These are phyloP conservation scores for Phytopythium ostracodes DNA, from an alignment of 352 stramenopile species.

Conservation along the genomic window DNA sequence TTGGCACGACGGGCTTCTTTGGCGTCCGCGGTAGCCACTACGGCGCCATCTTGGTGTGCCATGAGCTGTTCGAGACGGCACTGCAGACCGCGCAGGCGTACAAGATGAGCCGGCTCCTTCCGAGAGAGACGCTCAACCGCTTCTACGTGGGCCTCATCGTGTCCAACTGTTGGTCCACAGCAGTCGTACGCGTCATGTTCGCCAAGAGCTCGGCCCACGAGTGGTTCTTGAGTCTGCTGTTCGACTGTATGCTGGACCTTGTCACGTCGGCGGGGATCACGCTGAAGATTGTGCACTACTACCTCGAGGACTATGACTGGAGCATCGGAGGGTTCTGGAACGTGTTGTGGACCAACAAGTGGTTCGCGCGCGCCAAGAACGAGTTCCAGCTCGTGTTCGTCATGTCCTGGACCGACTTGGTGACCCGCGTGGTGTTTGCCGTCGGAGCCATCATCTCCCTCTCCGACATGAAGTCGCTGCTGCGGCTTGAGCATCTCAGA, in stretches of 20 bases:
- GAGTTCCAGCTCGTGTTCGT: constrained; percentile 23
- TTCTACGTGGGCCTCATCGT: constrained; percentile 17
- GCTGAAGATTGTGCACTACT: background rate
- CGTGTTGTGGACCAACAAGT: constrained; percentile 1
- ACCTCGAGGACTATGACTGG: constrained; percentile 8
- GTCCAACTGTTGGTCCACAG: constrained; percentile 30
- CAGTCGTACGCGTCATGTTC: constrained; percentile 20
- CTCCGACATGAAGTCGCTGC: constrained; percentile 16
- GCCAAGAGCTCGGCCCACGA: constrained; percentile 11
- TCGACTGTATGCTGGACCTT: constrained; percentile 33
- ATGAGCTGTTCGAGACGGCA: constrained; percentile 25
- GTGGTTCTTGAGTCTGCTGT: constrained; percentile 27
- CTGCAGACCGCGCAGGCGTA: constrained; percentile 30
- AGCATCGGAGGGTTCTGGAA: constrained; percentile 3
- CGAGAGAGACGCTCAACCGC: constrained; percentile 10
- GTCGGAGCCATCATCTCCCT: constrained; percentile 15
- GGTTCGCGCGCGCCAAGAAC: constrained; percentile 7
- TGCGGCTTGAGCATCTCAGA: background rate
- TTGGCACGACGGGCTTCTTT: constrained; percentile 10
- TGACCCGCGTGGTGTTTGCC: constrained; percentile 13
- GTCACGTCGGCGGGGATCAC: constrained; percentile 28
- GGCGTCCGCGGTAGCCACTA: constrained; percentile 14
- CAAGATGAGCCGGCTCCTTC: constrained; percentile 18
- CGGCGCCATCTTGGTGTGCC: constrained; percentile 15
- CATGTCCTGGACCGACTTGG: constrained; percentile 20